phyloP scores from a whole-genome alignment of 768 basidiomycete species.

The Crucibulum laeve region DNA sequence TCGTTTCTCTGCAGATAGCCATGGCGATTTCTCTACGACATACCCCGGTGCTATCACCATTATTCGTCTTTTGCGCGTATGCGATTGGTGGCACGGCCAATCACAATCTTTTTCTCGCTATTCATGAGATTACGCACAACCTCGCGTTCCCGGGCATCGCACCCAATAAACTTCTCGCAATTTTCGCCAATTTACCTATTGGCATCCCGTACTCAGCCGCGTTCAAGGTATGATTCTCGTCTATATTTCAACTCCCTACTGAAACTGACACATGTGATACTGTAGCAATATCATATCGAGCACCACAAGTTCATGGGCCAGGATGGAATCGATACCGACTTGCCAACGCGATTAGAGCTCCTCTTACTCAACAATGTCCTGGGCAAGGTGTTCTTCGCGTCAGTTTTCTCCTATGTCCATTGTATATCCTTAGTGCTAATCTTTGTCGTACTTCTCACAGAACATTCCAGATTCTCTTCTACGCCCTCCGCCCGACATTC shows the following conservation, averaged over 20 bases:
- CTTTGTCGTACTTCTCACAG: conserved; percentile 29
- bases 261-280: not conserved
- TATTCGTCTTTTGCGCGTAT: conserved; percentile 79
- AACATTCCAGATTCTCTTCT: conserved; percentile 97
- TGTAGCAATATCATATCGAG: conserved; percentile 86
- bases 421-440: not conserved
- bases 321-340: conserved; percentile 94
- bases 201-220: conserved; percentile 92
- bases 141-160: conserved; percentile 82
- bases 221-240: conserved; percentile 74
- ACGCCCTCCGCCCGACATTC: conserved; percentile 92
- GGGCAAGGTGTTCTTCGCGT: conserved; percentile 98
- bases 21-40: conserved; percentile 63
- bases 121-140: conserved; percentile 99
- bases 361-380: conserved; percentile 89
- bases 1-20: conserved; percentile 73
- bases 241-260: not conserved
- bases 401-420: conserved; percentile 21
- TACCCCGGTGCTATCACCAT: conserved; percentile 61
- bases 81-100: conserved; percentile 90
- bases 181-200: conserved; percentile 91
- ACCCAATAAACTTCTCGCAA: conserved; percentile 83
- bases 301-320: conserved; percentile 96
- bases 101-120: conserved; percentile 96
- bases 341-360: conserved; percentile 85